Base-by-base conservation (phyloP, 2,329 filamentous ascomycete species). In the Calonectria leucothoes region DNA sequence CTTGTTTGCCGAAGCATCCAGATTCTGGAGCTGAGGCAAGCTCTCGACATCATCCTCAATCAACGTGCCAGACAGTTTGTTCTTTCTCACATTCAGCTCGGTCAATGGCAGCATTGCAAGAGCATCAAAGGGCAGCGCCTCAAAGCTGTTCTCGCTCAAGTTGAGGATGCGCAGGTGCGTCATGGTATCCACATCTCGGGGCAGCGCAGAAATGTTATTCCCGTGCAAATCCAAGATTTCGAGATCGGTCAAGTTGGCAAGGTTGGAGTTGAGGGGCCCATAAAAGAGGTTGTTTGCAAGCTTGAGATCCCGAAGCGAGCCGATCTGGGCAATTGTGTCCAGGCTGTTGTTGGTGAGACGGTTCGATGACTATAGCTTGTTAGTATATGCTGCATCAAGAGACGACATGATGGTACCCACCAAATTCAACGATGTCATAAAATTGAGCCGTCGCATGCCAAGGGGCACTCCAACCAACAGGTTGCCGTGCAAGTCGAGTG, bases 401-500 rank as follows among this genome's bases (percentile, higher is more conserved):
- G 27, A 23, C 17, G 4, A 33, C 11, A 27, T 20, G 2, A 63
- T 6, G 31, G 6, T 17, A 85, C 91, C 81, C 87, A 94, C 93
- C 80, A 99, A 83, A 78, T 98, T 98, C 63, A 99, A 87, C 4
- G 91, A 93, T 1, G 94, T 96, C 69, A 99, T 88, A 73, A 93
- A 87, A 63, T 92, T 89, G 45, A 98, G 87, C 66, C 93, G 89
- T 76, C 94, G 89, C 71, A 98, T 82, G 0, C 97, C 96, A 76
- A 93, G 82, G 0, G 97, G 97, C 52, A 98, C 83, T 33, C 90
- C 86, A 65, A 89, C 88, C 23, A 99, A 87, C 55, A 91, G 84
- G 81, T 99, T 99, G 25, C 95, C 94, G 82, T 98, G 97, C 72
- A 98, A 82, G 81, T 98, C 96, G 10, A 98, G 84, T 6, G 90